Evolutionary conservation across 2,329 filamentous ascomycete genomes (phyloP).

Genomic region (Penicillium sp.): DNA sequence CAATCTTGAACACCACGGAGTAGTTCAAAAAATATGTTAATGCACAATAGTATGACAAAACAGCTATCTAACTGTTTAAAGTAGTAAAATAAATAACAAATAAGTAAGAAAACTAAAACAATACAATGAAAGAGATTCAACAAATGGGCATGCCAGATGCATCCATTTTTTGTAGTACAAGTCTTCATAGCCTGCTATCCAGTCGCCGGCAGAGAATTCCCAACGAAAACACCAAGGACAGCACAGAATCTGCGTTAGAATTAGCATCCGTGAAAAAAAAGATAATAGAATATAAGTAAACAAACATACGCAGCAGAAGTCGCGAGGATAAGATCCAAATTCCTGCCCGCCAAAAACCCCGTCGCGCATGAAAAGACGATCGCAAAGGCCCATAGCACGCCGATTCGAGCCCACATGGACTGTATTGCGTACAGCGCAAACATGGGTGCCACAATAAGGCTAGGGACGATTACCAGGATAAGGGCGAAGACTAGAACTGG

Average conservation of each 20-base stretch:
- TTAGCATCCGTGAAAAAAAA: background rate
- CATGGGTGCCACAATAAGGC: constrained; percentile 8
- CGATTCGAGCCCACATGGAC: constrained; percentile 3
- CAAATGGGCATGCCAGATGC: too few species aligned
- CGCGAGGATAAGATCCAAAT: background rate
- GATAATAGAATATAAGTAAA: background rate
- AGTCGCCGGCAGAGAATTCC: too few species aligned
- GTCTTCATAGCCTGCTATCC: too few species aligned
- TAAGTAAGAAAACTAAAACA: too few species aligned
- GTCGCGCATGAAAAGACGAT: background rate
- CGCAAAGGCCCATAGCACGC: constrained; percentile 4
- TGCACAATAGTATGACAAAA: too few species aligned
- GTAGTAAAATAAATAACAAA: too few species aligned
- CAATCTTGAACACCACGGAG: too few species aligned
- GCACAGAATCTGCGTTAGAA: constrained; percentile 5
- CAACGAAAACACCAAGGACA: constrained; percentile 12
- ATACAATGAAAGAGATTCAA: too few species aligned
- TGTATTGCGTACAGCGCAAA: constrained; percentile 6
- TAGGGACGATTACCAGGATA: background rate
- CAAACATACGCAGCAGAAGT: constrained; percentile 9
- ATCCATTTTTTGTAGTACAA: too few species aligned
- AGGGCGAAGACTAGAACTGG: background rate
- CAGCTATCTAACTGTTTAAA: too few species aligned
- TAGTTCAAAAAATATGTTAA: too few species aligned
- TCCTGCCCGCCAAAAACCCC: background rate